A percentile compares a stretch with the other conserved stretches of the same genome.
These are phyloP conservation scores for Penicillium paradoxum DNA, from an alignment of 495 filamentous ascomycete genomes.

Conservation along the genomic window DNA sequence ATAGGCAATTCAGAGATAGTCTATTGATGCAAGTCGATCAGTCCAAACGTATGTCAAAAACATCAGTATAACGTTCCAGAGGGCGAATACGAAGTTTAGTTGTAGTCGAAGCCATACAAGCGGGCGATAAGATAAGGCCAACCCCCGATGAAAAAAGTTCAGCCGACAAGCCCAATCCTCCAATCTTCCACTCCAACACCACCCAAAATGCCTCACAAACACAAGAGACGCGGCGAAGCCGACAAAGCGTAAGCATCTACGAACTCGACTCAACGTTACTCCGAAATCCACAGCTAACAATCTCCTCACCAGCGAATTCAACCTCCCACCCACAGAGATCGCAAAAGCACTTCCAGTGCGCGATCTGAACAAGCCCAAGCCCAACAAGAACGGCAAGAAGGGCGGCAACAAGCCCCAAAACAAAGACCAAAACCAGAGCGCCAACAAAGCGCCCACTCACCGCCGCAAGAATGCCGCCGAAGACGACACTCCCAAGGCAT, in stretches of 20 bases:
- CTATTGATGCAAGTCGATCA: not conserved
- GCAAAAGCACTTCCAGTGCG: conserved; percentile 65
- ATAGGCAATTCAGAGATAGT: not conserved
- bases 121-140: conserved; percentile 6
- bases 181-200: conserved; percentile 11
- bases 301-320: conserved; percentile 44
- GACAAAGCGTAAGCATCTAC: conserved; percentile 31
- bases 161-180: conserved; percentile 10
- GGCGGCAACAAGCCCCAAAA: conserved; percentile 17
- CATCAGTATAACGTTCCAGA: too few relatives aligned
- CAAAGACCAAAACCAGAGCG: conserved; percentile 17
- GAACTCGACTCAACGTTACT: not conserved
- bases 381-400: conserved; percentile 11
- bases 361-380: conserved; percentile 25
- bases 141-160: conserved; percentile 23
- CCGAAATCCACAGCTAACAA: not conserved
- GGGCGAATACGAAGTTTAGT: too few relatives aligned
- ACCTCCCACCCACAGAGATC: conserved; percentile 68
- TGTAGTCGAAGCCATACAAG: not conserved
- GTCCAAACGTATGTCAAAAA: not conserved
- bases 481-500: conserved; percentile 84
- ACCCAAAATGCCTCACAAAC: conserved; percentile 76
- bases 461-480: conserved; percentile 43
- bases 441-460: conserved; percentile 16
- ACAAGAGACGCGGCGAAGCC: conserved; percentile 56